A percentile compares a stretch with the other conserved stretches of the same genome.
phyloP scores from a whole-genome alignment of 78 protist genomes.

The Dictyostelium purpureum region DNA sequence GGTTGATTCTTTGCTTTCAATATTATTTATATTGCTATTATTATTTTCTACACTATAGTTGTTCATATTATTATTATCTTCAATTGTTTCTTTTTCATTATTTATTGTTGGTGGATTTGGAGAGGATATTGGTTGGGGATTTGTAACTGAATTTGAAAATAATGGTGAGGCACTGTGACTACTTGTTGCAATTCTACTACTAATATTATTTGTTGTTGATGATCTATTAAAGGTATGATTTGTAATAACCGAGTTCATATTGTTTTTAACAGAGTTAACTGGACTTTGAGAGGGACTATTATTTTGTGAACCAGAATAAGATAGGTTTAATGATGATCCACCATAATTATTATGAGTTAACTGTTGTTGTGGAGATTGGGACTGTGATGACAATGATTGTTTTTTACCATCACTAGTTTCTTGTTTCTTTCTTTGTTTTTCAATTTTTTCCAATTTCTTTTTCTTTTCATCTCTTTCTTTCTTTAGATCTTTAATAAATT shows the following conservation, averaged over 20 bases:
- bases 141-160: constrained; percentile 13
- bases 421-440: constrained; percentile 11
- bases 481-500: constrained; percentile 43
- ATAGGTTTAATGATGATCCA: neutral
- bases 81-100: no score
- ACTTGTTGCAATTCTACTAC: neutral
- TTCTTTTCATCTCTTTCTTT: constrained; percentile 51
- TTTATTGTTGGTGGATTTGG: constrained; percentile 2
- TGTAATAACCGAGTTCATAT: constrained; percentile 2
- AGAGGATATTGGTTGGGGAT: neutral
- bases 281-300: neutral
- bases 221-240: constrained; percentile 20
- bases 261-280: constrained; percentile 13
- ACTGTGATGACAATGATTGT: neutral
- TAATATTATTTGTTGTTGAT: neutral
- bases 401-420: neutral
- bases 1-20: no score
- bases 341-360: constrained; percentile 3
- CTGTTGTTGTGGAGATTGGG: neutral
- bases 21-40: neutral
- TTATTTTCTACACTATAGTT: no score
- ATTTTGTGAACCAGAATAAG: neutral
- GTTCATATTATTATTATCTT: no score
- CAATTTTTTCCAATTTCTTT: constrained; percentile 5
- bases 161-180: neutral